Evolutionary conservation across 2,329 filamentous ascomycete genomes (phyloP).

Genomic region (Neurospora sp.): DNA sequence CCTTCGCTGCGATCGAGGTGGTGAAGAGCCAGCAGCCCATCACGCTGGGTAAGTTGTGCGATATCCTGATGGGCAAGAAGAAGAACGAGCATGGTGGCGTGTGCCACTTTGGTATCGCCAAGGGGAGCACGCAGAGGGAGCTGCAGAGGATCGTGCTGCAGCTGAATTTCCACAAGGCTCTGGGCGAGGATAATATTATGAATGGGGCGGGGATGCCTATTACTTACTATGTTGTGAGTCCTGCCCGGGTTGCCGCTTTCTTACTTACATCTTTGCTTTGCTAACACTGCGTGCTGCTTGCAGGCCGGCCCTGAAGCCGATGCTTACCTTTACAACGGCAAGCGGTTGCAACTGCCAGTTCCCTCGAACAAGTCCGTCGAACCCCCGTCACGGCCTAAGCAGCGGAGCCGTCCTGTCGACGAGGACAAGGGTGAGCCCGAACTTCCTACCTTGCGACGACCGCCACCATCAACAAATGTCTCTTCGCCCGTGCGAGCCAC

Average conservation of each 20-base stretch:
- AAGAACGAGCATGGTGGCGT: slow-evolving; percentile 46
- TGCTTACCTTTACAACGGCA: slow-evolving; percentile 31
- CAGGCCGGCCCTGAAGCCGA: slow-evolving; percentile 32
- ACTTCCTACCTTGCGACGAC: slow-evolving; percentile 18
- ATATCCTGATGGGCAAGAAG: slow-evolving; percentile 66
- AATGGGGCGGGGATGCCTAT: slow-evolving; percentile 59
- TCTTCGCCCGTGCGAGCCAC: slow-evolving; percentile 40
- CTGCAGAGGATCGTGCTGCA: slow-evolving; percentile 76
- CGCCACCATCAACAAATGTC: slow-evolving; percentile 36
- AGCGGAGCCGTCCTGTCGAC: slow-evolving; percentile 12
- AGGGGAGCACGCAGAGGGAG: slow-evolving; percentile 61
- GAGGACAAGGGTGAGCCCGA: background rate
- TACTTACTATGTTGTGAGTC: slow-evolving; percentile 59
- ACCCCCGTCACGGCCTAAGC: slow-evolving; percentile 11
- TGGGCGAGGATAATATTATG: slow-evolving; percentile 60
- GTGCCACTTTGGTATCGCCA: slow-evolving; percentile 58
- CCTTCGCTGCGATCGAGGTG: slow-evolving; percentile 59
- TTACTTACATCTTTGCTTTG: background rate
- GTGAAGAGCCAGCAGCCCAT: slow-evolving; percentile 51
- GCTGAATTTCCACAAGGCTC: slow-evolving; percentile 62
- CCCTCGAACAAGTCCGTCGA: slow-evolving; percentile 23
- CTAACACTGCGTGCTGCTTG: background rate
- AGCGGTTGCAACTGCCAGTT: slow-evolving; percentile 32
- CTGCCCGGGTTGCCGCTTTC: slow-evolving; percentile 10
- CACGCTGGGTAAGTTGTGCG: slow-evolving; percentile 72